Base-by-base conservation (phyloP, 2,329 filamentous ascomycete species). In the Capronia epimyces region DNA sequence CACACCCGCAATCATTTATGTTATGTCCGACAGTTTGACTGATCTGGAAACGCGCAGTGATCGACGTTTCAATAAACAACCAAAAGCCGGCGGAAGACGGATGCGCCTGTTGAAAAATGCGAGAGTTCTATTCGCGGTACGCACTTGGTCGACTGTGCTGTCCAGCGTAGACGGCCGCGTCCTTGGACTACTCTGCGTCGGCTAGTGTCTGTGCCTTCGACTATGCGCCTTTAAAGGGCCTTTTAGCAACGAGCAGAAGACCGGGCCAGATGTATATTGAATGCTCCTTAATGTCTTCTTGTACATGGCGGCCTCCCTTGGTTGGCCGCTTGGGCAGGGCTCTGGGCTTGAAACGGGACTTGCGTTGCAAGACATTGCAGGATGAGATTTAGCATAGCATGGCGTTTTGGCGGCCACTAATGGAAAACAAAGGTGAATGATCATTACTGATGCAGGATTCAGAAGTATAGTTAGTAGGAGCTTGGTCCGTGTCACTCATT, bases 31-130 rank as follows among this genome's bases (percentile, higher is more conserved):
- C 13, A 4, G 32, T 29, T 25, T 4, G 22, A 15, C 41, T 43
- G 37, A 49, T 18, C 29, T 24, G n/a, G n/a, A 9, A 40, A 21
- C 6, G 13, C 18, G 15, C 34, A 61, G 59, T 62, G 56, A 62
- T 62, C 36, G 58, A 62, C 32, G 59, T 62, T 13, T 57, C 59
- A 29, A 55, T 62, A 41, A 60, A 59, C 53, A 58, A 56, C 46
- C 54, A 59, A 39, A 60, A 59, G 31, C 59, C 50, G 16, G 49
- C 54, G 13, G 56, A 59, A 9, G 59, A 60, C 12, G 58, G 58
- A 10, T 62, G 59, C 46, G 59, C 59, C 15, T 62, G 59, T 53
- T 62, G 45, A 52, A 20, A 29, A 8, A 34, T 10, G 3, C 43
- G 34, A 8, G 16, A 21, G n/a, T 25, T 6, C 20, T 9, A 25